phyloP scores from a whole-genome alignment of 2,329 filamentous ascomycete genomes.

The Annulohypoxylon truncatum region DNA sequence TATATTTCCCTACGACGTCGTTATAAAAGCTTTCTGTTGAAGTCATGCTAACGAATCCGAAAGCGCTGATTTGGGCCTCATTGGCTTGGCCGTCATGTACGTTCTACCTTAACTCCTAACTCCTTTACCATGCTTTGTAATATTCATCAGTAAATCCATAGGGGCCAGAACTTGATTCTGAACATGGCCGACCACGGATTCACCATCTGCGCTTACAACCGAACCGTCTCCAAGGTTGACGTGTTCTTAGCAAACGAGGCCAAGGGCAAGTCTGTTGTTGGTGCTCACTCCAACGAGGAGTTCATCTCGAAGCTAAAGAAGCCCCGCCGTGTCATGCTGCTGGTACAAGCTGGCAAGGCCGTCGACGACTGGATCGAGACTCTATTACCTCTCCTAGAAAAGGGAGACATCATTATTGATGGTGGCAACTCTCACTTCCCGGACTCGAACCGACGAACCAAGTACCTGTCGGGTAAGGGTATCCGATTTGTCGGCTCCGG shows the following conservation, averaged over 20 bases:
- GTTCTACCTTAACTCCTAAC: slow-evolving; percentile 48
- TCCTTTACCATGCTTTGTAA: slow-evolving; percentile 5
- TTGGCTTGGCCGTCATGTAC: slow-evolving; percentile 91
- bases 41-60: slow-evolving; percentile 66
- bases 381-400: slow-evolving; percentile 83
- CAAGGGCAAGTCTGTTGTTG: slow-evolving; percentile 95
- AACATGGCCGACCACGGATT: slow-evolving; percentile 93
- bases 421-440: slow-evolving; percentile 99
- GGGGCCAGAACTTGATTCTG: slow-evolving; percentile 87
- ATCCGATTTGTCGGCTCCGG: slow-evolving; percentile 96
- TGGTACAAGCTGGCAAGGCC: slow-evolving; percentile 97
- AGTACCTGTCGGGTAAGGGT: slow-evolving; percentile 87
- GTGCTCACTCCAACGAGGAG: slow-evolving; percentile 93
- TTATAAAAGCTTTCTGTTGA: slow-evolving; percentile 44
- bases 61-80: slow-evolving; percentile 91
- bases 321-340: slow-evolving; percentile 96
- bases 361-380: slow-evolving; percentile 99
- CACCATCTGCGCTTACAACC: slow-evolving; percentile 98
- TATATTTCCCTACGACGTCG: slow-evolving; percentile 29
- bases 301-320: slow-evolving; percentile 97
- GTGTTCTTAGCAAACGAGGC: slow-evolving; percentile 90
- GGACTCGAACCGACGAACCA: slow-evolving; percentile 96
- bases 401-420: slow-evolving; percentile 98
- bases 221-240: slow-evolving; percentile 98
- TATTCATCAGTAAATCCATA: slow-evolving; percentile 47